phyloP scores from a whole-genome alignment of 805 yeast species.

The Candida schatavii region DNA sequence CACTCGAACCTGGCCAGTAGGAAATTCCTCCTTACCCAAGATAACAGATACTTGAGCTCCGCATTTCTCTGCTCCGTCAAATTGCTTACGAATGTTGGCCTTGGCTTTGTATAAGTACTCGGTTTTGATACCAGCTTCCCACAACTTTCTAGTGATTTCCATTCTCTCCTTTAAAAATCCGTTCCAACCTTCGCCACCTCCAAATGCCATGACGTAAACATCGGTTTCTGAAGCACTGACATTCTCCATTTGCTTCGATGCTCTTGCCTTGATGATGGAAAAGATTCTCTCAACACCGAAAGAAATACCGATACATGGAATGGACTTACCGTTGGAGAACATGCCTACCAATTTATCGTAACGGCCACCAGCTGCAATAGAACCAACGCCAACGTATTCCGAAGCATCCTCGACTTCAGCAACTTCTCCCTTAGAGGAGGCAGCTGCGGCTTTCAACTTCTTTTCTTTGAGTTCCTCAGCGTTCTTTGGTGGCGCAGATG shows the following conservation, averaged over 20 bases:
- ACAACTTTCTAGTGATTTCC: slow-evolving; percentile 74
- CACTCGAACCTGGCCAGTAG: slow-evolving; percentile 77
- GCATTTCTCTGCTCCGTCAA: slow-evolving; percentile 93
- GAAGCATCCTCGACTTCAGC: slow-evolving; percentile 85
- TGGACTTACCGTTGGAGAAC: slow-evolving; percentile 89
- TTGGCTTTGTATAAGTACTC: slow-evolving; percentile 91
- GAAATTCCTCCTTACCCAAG: slow-evolving; percentile 90
- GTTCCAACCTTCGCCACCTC: slow-evolving; percentile 95
- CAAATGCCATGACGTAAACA: slow-evolving; percentile 95
- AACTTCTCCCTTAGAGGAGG: slow-evolving; percentile 23
- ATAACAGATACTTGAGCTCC: slow-evolving; percentile 91
- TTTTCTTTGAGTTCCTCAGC: slow-evolving; percentile 61
- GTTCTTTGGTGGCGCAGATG: slow-evolving; percentile 91
- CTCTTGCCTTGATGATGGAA: slow-evolving; percentile 80
- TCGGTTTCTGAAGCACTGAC: slow-evolving; percentile 86
- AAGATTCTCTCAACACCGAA: slow-evolving; percentile 96
- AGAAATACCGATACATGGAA: slow-evolving; percentile 97
- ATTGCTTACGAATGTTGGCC: slow-evolving; percentile 93
- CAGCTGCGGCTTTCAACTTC: neutral
- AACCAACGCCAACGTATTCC: slow-evolving; percentile 96
- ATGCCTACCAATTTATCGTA: slow-evolving; percentile 95
- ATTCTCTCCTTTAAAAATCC: slow-evolving; percentile 93
- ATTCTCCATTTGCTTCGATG: slow-evolving; percentile 52
- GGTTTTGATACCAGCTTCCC: slow-evolving; percentile 86
- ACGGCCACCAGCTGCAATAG: slow-evolving; percentile 98